phyloP scores from a whole-genome alignment of 2,329 filamentous ascomycete genomes.

The Clonostachys byssicola region DNA sequence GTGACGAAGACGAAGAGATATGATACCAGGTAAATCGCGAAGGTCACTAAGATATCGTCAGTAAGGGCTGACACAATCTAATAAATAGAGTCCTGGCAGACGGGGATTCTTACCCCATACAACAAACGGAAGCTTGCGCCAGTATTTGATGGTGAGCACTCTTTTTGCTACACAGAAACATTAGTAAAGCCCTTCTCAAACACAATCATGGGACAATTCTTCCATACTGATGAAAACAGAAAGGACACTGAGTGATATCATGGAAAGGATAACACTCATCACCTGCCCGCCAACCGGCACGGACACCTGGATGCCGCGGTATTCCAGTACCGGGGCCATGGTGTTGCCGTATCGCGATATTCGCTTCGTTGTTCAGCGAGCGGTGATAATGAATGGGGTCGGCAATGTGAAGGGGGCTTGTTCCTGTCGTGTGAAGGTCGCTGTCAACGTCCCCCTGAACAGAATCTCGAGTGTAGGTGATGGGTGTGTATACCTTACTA shows the following conservation, averaged over 20 bases:
- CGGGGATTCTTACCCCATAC: constrained; percentile 32
- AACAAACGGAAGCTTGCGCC: constrained; percentile 33
- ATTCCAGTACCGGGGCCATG: too few relatives aligned
- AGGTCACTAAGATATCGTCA: constrained; percentile 38
- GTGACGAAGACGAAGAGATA: constrained; percentile 56
- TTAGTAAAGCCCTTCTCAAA: too few relatives aligned
- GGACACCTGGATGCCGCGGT: too few relatives aligned
- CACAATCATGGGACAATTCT: neutral
- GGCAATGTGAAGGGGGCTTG: too few relatives aligned
- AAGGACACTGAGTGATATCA: constrained; percentile 25
- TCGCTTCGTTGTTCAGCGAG: too few relatives aligned
- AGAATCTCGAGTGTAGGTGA: too few relatives aligned
- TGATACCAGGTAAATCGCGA: constrained; percentile 57
- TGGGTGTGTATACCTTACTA: too few relatives aligned
- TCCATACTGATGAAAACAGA: constrained; percentile 28
- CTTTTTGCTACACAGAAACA: constrained; percentile 22
- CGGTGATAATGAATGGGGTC: too few relatives aligned
- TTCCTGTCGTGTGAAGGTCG: too few relatives aligned
- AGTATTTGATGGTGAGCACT: constrained; percentile 26
- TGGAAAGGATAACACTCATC: constrained; percentile 25
- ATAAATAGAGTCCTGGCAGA: neutral
- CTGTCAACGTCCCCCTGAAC: too few relatives aligned
- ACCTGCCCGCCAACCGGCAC: constrained; percentile 26
- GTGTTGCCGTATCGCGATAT: too few relatives aligned
- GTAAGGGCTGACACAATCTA: too few relatives aligned